Percentiles rank a stretch among this genome's conserved stretches.
Conservation (phyloP, 495 filamentous ascomycete genomes). For the Antarctomyces pellizariae region DNA sequence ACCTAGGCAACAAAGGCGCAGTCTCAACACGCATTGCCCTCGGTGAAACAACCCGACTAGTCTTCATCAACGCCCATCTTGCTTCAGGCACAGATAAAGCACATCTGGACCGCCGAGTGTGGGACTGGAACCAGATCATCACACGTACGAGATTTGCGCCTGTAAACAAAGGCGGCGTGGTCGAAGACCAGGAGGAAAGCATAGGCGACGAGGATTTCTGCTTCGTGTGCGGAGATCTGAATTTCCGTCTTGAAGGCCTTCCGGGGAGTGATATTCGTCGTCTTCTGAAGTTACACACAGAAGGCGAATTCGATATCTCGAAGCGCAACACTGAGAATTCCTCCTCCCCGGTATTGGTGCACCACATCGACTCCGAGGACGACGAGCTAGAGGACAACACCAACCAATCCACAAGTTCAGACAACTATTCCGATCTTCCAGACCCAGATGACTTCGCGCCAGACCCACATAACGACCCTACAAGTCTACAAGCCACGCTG, state of each 20-base stretch:
- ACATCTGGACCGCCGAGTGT: constrained; percentile 62
- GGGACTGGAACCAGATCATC: constrained; percentile 66
- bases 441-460: constrained; percentile 30
- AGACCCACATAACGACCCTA: constrained; percentile 26
- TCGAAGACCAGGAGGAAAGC: constrained; percentile 30
- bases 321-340: constrained; percentile 15
- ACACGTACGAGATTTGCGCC: constrained; percentile 51
- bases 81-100: constrained; percentile 61
- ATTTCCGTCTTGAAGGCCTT: constrained; percentile 76
- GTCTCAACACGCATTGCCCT: constrained; percentile 61
- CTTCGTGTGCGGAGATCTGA: constrained; percentile 94
- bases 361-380: constrained; percentile 13
- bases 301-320: constrained; percentile 43
- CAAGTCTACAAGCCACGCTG: constrained; percentile 58
- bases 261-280: constrained; percentile 76
- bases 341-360: constrained; percentile 9
- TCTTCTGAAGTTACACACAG: constrained; percentile 60
- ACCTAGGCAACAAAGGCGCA: constrained; percentile 90
- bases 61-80: constrained; percentile 81
- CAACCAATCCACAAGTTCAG: constrained; percentile 5
- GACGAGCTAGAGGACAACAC: constrained; percentile 11
- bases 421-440: constrained; percentile 14
- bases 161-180: constrained; percentile 31
- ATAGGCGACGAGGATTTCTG: constrained; percentile 81
- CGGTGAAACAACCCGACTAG: constrained; percentile 69